Conservation (phyloP, 225 moss, liverwort and hornwort species). For the Thuidium tamariscinum region DNA sequence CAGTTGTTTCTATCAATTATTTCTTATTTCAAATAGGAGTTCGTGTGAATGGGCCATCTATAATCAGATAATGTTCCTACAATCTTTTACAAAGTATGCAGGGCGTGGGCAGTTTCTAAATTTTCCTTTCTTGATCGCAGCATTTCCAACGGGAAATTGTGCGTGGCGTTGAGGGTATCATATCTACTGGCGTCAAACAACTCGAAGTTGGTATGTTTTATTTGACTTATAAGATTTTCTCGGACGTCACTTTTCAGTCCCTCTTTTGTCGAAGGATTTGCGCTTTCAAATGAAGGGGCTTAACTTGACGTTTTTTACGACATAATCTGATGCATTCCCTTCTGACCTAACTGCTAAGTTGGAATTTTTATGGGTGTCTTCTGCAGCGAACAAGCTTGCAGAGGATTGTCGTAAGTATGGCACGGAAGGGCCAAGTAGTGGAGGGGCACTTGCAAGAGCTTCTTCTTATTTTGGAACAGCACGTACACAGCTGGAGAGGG, state of each 20-base stretch:
- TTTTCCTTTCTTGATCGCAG: slow-evolving; percentile 16
- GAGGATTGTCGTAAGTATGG: slow-evolving; percentile 96
- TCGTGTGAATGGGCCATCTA: background rate
- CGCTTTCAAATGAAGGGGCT: background rate
- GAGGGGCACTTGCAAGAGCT: slow-evolving; percentile 82
- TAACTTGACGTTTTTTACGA: background rate
- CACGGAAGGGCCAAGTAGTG: slow-evolving; percentile 70
- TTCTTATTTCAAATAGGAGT: background rate
- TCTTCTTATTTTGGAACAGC: slow-evolving; percentile 71
- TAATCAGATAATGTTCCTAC: background rate
- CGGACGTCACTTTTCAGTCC: background rate
- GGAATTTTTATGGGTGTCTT: background rate
- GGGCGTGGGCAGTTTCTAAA: background rate
- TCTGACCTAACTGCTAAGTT: background rate
- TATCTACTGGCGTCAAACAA: slow-evolving; percentile 27
- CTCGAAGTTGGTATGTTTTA: slow-evolving; percentile 21
- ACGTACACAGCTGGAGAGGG: slow-evolving; percentile 58
- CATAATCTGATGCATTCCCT: background rate
- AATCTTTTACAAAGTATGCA: background rate
- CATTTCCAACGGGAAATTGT: slow-evolving; percentile 96
- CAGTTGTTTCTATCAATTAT: background rate
- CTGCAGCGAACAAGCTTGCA: slow-evolving; percentile 67
- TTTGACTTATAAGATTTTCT: background rate
- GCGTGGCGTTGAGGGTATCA: slow-evolving; percentile 78
- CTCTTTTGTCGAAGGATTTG: background rate